Percentiles rank a stretch among this genome's conserved stretches.
These are phyloP conservation scores for Cenchrus fungigraminus DNA, from an alignment of 176 grass and related monocot genomes.

Conservation along the genomic window DNA sequence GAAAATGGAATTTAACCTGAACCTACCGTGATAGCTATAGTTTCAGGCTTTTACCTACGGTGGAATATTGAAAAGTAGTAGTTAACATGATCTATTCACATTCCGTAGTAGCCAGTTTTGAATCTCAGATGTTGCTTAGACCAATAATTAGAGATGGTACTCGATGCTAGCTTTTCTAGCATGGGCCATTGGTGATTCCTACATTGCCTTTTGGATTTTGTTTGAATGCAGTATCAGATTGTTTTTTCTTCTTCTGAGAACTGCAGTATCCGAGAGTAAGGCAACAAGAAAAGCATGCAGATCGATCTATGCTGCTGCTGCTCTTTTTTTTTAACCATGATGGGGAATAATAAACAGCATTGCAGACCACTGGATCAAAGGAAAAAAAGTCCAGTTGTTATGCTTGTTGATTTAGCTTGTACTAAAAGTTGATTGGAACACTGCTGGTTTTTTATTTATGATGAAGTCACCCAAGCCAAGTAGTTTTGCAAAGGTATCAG, in stretches of 20 bases:
- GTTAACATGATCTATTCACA: conserved; percentile 20
- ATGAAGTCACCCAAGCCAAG: too few species aligned
- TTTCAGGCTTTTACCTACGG: conserved; percentile 7
- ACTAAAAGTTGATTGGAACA: too few species aligned
- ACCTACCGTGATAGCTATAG: conserved; percentile 12
- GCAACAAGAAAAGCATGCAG: conserved; percentile 8
- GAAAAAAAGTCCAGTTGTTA: background rate
- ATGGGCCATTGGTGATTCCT: conserved; percentile 2
- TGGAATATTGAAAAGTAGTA: conserved; percentile 8
- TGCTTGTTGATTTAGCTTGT: background rate
- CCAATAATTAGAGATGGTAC: conserved; percentile 29
- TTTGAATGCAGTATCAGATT: background rate
- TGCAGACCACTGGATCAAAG: background rate
- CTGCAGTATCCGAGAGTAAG: too few species aligned
- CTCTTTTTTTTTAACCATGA: background rate
- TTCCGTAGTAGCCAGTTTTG: conserved; percentile 32
- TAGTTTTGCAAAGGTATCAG: background rate
- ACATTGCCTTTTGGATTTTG: background rate
- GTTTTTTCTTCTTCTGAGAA: too few species aligned
- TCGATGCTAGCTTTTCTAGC: conserved; percentile 5
- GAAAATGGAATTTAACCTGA: conserved; percentile 45
- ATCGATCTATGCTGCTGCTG: background rate
- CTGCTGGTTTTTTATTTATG: too few species aligned
- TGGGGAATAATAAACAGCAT: background rate
- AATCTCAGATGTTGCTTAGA: conserved; percentile 19